Base-by-base conservation (phyloP, 768 basidiomycete genomes). In the Guyanaporus albipodus region DNA sequence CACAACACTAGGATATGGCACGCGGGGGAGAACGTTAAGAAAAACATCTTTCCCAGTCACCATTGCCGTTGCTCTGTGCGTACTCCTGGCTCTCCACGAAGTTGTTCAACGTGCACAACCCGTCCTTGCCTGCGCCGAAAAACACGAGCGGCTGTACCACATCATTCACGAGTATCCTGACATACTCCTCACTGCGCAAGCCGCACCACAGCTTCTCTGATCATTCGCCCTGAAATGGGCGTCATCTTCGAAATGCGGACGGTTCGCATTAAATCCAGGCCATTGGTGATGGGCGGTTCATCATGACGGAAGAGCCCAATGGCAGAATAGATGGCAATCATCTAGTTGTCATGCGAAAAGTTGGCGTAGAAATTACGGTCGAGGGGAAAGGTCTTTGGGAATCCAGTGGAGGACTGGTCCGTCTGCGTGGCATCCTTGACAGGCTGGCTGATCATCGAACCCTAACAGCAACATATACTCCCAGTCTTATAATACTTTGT, bases 261-360 rank as follows among this genome's bases (percentile, higher is more conserved):
- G 27, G 15, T 23, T 42, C 5, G 55, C 49, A 22, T 56, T 37
- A 18, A 60, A 21, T n/a, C n/a, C n/a, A n/a, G n/a, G n/a, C n/a
- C n/a, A n/a, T n/a, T n/a, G n/a, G n/a, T n/a, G n/a, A n/a, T n/a
- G n/a, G n/a, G n/a, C n/a, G n/a, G n/a, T n/a, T n/a, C n/a, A 9
- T 40, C 12, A 44, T 34, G 54, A 69, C 76, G n/a, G 73, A 72
- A 44, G 8, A 75, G 53, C 70, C 88, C 66, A 71, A 79, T 42
- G 58, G 87, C 64, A 60, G 73, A 55, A 50, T 80, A 84, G 44
- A 91, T 82, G 19, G 87, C 80, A 38, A 86, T 72, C 79, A 93
- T 86, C 58, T 83, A 68, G 63, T 90, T 85, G 60, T 92, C 90
- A 61, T 93, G 90, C 8, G 86, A 80, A 63, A 93, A 91, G 66